Evolutionary conservation across 1,284 basidiomycete species (phyloP).

Genomic region (Sanghuangporus sanghuang): DNA sequence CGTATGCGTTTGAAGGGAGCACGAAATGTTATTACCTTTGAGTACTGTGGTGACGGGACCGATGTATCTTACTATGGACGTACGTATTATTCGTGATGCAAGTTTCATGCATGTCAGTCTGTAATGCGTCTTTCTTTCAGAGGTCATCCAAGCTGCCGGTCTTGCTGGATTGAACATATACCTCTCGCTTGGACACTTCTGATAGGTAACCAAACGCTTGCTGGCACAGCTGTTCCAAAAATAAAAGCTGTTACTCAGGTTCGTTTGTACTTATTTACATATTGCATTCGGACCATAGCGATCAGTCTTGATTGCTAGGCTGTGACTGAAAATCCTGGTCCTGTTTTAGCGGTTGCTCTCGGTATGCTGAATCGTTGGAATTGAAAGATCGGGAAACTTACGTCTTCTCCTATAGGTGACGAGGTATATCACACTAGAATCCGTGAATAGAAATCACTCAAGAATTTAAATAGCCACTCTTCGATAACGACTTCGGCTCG

Average conservation of each 20-base stretch:
- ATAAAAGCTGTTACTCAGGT: slow-evolving; percentile 17
- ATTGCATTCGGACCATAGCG: background rate
- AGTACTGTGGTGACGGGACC: slow-evolving; percentile 17
- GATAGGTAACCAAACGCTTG: slow-evolving; percentile 6
- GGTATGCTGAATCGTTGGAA: background rate
- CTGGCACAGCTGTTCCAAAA: slow-evolving; percentile 12
- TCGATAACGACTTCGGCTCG: slow-evolving; percentile 16
- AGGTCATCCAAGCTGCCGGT: slow-evolving; percentile 17
- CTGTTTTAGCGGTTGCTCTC: slow-evolving; percentile 16
- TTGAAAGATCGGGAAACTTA: no score
- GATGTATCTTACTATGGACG: slow-evolving; percentile 15
- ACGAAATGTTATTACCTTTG: slow-evolving; percentile 17
- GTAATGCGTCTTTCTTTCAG: background rate
- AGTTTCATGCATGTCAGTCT: background rate
- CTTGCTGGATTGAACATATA: slow-evolving; percentile 13
- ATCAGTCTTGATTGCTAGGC: slow-evolving; percentile 3
- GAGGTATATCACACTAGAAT: background rate
- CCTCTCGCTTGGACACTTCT: slow-evolving; percentile 17
- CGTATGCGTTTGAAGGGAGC: slow-evolving; percentile 14
- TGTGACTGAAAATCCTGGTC: slow-evolving; percentile 16
- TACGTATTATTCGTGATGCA: background rate
- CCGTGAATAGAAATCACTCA: background rate
- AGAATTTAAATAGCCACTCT: slow-evolving; percentile 10
- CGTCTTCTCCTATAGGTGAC: background rate
- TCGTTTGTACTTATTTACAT: background rate